Evolutionary conservation across 2,329 filamentous ascomycete species (phyloP), one percentile per base, ranked within the genome.

Genomic region (Fusarium secorum): DNA sequence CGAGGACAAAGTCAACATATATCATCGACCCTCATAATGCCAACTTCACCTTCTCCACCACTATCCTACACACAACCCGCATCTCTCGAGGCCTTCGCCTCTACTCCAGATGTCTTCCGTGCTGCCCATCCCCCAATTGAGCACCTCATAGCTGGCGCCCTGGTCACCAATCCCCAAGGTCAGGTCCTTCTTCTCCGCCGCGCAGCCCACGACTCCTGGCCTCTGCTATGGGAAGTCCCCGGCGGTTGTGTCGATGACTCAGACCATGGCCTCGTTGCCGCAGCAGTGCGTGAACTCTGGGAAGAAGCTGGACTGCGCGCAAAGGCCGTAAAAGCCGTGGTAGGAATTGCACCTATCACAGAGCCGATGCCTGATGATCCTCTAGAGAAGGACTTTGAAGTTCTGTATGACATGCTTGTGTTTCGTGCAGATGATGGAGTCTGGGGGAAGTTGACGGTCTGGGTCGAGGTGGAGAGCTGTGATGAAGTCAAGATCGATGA

Each of bases 251-350:
- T 76, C 26, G 74, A 76, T 44, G 51, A 64, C 22, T 30, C 54
- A 17, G 75, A 77, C 48, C 53, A 52, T 8, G 61, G 64, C 57
- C 42, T 77, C 32, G 62, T 77, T 22, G 71, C 71, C 32, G 75
- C 68, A 28, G 75, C 74, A 4, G 81, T 80, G 10, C 81, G 85
- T 32, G 85, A 87, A 74, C 78, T 87, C 3, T 79, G 77, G 75
- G 85, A 87, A 70, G 85, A 86, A 71, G 75, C 83, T 1, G 80
- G 82, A 0, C 78, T 86, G 1, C 46, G 60, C 4, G 80, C 79
- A 10, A 70, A 60, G 2, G 59, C 60, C 11, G 76, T 83, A 4
- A 70, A 68, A 14, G 63, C 63, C 8, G 64, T 74, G 3, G 73
- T 78, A 4, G 67, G 73, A 3, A 42, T 74, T 41, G 41, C 44